Conservation (phyloP, 768 basidiomycete species). For the Kwoniella dejecticola region DNA sequence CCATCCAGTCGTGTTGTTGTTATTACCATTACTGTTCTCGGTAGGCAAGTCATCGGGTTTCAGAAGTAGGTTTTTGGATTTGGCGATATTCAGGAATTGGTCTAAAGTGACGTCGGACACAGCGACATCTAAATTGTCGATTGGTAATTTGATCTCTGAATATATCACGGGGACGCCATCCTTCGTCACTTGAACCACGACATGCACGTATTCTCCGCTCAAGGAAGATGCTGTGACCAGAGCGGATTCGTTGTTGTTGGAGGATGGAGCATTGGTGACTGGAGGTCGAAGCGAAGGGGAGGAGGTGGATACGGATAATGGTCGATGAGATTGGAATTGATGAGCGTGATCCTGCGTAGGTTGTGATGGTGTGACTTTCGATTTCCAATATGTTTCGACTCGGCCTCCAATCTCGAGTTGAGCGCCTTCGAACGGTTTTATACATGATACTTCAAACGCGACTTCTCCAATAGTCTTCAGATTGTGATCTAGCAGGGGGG, state of each 20-base stretch:
- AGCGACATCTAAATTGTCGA: slow-evolving; percentile 70
- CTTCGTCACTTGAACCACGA: slow-evolving; percentile 85
- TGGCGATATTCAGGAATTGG: slow-evolving; percentile 74
- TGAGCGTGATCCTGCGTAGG: slow-evolving; percentile 56
- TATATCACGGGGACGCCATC: slow-evolving; percentile 88
- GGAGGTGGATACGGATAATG: slow-evolving; percentile 51
- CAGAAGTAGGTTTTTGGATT: slow-evolving; percentile 58
- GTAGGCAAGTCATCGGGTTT: slow-evolving; percentile 41
- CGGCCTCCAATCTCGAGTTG: slow-evolving; percentile 92
- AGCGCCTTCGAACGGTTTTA: slow-evolving; percentile 86
- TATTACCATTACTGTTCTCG: no score
- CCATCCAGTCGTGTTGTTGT: slow-evolving; percentile 51
- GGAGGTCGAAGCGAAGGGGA: slow-evolving; percentile 49
- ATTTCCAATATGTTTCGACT: slow-evolving; percentile 99
- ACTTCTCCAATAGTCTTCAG: slow-evolving; percentile 94
- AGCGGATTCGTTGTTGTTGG: slow-evolving; percentile 42
- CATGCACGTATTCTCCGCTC: slow-evolving; percentile 80
- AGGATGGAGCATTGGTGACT: slow-evolving; percentile 13
- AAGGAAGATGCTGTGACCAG: slow-evolving; percentile 82
- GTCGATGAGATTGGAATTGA: slow-evolving; percentile 55
- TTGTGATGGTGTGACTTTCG: slow-evolving; percentile 61
- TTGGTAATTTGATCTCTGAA: slow-evolving; percentile 73
- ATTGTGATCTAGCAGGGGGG: slow-evolving; percentile 85
- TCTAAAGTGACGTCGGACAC: slow-evolving; percentile 80
- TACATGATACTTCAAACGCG: slow-evolving; percentile 80